These are phyloP conservation scores for Sporodiniella umbellata DNA, from an alignment of 371 early-diverging fungal genomes.

Conservation along the genomic window DNA sequence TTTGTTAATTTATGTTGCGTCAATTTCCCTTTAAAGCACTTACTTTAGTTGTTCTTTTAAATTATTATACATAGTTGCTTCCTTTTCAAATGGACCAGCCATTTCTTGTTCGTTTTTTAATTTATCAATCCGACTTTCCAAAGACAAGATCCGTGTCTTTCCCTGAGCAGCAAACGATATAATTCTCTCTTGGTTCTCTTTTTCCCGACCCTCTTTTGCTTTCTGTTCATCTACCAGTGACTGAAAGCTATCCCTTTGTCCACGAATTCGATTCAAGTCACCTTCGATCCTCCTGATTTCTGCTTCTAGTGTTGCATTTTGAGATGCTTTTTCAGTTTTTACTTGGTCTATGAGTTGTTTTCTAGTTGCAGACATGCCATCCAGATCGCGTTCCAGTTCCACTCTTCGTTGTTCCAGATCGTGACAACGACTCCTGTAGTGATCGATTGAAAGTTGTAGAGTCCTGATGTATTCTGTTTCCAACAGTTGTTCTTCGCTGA, in stretches of 20 bases:
- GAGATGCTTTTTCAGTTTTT: conserved; percentile 16
- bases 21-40: no score
- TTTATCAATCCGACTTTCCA: conserved; percentile 55
- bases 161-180: conserved; percentile 56
- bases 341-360: conserved; percentile 21
- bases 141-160: conserved; percentile 43
- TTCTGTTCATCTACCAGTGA: conserved; percentile 66
- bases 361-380: conserved; percentile 13
- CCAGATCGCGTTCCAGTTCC: conserved; percentile 19
- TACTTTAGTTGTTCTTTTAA: conserved; percentile 14
- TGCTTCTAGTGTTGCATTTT: conserved; percentile 45
- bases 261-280: conserved; percentile 76
- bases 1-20: neutral
- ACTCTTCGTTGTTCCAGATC: conserved; percentile 27
- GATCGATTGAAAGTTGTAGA: conserved; percentile 57
- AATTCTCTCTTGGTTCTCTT: conserved; percentile 66
- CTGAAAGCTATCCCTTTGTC: conserved; percentile 77
- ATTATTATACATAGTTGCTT: conserved; percentile 9
- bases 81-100: conserved; percentile 24
- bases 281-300: conserved; percentile 69
- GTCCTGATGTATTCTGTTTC: conserved; percentile 43
- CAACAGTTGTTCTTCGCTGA: conserved; percentile 53
- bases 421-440: conserved; percentile 29
- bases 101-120: conserved; percentile 35
- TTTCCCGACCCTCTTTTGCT: conserved; percentile 62